Conservation (phyloP, 2,329 filamentous ascomycete genomes). For the Penicillium hesseltinei region DNA sequence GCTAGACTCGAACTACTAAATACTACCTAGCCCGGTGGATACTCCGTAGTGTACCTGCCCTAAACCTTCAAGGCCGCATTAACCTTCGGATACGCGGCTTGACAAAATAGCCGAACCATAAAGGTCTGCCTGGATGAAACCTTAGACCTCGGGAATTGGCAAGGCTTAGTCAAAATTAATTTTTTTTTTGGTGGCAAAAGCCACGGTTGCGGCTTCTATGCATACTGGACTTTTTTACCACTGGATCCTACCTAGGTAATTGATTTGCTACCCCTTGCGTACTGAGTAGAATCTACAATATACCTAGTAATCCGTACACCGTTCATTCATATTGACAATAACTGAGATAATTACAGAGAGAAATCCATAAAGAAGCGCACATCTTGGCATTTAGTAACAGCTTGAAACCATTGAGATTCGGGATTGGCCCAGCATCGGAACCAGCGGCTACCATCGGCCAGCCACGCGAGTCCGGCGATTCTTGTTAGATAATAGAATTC, state of each 20-base stretch:
- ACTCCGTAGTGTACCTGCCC: neutral
- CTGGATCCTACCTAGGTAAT: neutral
- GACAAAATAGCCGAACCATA: neutral
- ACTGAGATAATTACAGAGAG: neutral
- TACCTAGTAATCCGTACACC: neutral
- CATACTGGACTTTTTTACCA: neutral
- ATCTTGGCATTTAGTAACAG: conserved; percentile 13
- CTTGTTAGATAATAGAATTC: conserved; percentile 20
- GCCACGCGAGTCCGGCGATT: conserved; percentile 12
- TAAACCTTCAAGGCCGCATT: neutral
- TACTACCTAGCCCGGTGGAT: too few relatives aligned
- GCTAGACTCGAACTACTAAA: neutral
- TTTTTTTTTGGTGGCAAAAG: conserved; percentile 7
- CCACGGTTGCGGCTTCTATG: conserved; percentile 1
- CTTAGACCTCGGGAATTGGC: neutral
- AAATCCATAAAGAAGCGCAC: neutral
- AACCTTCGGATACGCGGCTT: neutral
- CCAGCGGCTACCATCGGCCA: conserved; percentile 17
- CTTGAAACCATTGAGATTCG: conserved; percentile 1
- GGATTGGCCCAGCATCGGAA: neutral
- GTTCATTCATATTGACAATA: neutral
- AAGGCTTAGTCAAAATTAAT: neutral
- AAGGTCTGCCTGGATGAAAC: neutral
- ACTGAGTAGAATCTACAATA: neutral
- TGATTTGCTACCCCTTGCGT: neutral